Evolutionary conservation across 2,329 filamentous ascomycete species (phyloP), one percentile per base, ranked within the genome.

Genomic region (Botryotinia globosa): DNA sequence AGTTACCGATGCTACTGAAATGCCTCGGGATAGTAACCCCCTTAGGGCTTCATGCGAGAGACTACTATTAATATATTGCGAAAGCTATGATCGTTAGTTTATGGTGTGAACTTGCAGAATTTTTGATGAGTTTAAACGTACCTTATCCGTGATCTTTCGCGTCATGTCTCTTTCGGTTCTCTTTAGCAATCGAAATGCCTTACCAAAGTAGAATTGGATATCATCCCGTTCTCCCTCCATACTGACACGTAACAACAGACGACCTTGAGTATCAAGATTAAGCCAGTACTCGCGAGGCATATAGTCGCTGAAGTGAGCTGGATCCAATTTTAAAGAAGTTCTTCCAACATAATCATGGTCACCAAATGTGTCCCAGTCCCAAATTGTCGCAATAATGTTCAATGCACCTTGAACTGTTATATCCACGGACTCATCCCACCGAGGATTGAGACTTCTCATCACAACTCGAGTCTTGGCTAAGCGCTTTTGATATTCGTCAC

Each of bases 181-280:
- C 85, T 98, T 98, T 77, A 99, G 86, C 74, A 95, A 94, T 64
- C 96, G 89, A 84, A 99, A 99, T 39, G 96, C 93, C 83, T 98
- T 98, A 78, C 94, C 96, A 82, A 98, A 98, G 80, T 98, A 95
- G 82, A 99, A 99, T 79, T 98, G 93, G 73, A 99, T 99, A 80
- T 99, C 96, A 80, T 99, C 96, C 75, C 96, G 89, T 83, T 99
- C 96, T 69, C 96, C 96, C 83, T 99, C 96, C 96, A 99, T 99
- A 80, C 94, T 98, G 69, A 99, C 94, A 75, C 95, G 89, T 69
- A 99, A 88, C 73, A 99, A 83, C 45, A 99, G 83, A 68, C 95
- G 89, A 12, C 96, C 96, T 82, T 99, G 96, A 0, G 95, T 97
- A 81, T 99, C 96, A 64, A 99, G 88, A 80, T 98, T 95, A 29